These are phyloP conservation scores for Rauvolfia tetraphylla DNA, from an alignment of 257 asterid species.

Conservation along the genomic window DNA sequence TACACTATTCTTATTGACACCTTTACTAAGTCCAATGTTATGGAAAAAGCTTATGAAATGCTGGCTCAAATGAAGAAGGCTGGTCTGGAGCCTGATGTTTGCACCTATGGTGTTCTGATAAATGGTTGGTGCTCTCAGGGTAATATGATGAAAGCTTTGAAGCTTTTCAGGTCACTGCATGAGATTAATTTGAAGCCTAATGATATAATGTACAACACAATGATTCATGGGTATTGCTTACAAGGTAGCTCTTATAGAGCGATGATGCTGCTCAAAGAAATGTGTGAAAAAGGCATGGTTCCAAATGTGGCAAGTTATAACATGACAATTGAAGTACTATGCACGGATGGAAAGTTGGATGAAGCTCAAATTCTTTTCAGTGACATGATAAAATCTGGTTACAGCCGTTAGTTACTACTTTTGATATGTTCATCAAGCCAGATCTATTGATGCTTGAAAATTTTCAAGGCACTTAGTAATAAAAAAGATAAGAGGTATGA, in stretches of 20 bases:
- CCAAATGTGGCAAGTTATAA: constrained; percentile 66
- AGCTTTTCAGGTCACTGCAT: constrained; percentile 48
- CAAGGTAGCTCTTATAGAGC: constrained; percentile 70
- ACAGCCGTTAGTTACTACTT: constrained; percentile 32
- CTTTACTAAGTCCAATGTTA: constrained; percentile 52
- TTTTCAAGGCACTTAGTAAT: background rate
- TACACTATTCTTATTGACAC: constrained; percentile 67
- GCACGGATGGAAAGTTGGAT: constrained; percentile 46
- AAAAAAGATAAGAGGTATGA: background rate
- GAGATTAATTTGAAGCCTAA: constrained; percentile 49
- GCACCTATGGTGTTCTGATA: constrained; percentile 64
- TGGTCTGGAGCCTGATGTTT: constrained; percentile 45
- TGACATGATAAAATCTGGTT: constrained; percentile 53
- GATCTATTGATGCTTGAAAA: background rate
- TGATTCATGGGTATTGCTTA: constrained; percentile 65
- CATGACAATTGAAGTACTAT: constrained; percentile 55
- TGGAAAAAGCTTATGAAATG: constrained; percentile 59
- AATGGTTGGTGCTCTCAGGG: constrained; percentile 68
- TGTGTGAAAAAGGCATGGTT: constrained; percentile 52
- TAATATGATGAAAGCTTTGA: constrained; percentile 72
- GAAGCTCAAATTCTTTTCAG: constrained; percentile 44
- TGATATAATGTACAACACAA: constrained; percentile 57
- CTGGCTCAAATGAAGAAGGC: constrained; percentile 51
- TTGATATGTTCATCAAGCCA: constrained; percentile 24
- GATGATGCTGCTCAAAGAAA: constrained; percentile 48